Conservation (phyloP, 169 alveolate species). For the Cryptosporidium parvum region DNA sequence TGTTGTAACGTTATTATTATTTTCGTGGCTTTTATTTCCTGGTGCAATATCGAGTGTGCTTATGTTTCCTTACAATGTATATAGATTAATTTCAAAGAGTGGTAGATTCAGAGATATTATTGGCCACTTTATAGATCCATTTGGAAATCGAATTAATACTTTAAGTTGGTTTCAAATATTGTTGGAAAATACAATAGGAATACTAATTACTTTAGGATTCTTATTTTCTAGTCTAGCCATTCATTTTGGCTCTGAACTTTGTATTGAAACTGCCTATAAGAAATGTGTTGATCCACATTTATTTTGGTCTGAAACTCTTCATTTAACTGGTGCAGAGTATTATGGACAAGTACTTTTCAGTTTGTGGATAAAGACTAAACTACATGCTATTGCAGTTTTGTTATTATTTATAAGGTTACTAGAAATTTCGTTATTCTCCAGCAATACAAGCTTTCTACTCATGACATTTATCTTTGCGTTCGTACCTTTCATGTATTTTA, state of each 20-base stretch:
- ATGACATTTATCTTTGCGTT: slow-evolving; percentile 75
- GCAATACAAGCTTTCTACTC: slow-evolving; percentile 43
- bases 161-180: slow-evolving; percentile 71
- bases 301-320: slow-evolving; percentile 70
- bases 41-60: slow-evolving; percentile 62
- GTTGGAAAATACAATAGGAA: slow-evolving; percentile 61
- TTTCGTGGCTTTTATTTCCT: slow-evolving; percentile 49
- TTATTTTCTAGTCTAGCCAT: slow-evolving; percentile 44
- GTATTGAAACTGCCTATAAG: slow-evolving; percentile 68
- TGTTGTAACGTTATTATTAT: slow-evolving; percentile 16
- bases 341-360: slow-evolving; percentile 69
- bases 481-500: slow-evolving; percentile 72
- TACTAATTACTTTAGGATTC: slow-evolving; percentile 38
- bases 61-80: slow-evolving; percentile 56
- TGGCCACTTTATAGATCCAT: slow-evolving; percentile 69
- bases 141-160: slow-evolving; percentile 62
- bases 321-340: slow-evolving; percentile 54
- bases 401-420: slow-evolving; percentile 57
- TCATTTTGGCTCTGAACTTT: slow-evolving; percentile 69
- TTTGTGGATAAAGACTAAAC: slow-evolving; percentile 52
- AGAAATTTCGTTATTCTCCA: slow-evolving; percentile 53
- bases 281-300: slow-evolving; percentile 37
- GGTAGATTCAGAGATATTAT: slow-evolving; percentile 75
- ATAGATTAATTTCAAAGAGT: slow-evolving; percentile 39
- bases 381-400: slow-evolving; percentile 65